These are phyloP conservation scores for Leishmania tarentolae DNA, from an alignment of 208 protist species.

Conservation along the genomic window DNA sequence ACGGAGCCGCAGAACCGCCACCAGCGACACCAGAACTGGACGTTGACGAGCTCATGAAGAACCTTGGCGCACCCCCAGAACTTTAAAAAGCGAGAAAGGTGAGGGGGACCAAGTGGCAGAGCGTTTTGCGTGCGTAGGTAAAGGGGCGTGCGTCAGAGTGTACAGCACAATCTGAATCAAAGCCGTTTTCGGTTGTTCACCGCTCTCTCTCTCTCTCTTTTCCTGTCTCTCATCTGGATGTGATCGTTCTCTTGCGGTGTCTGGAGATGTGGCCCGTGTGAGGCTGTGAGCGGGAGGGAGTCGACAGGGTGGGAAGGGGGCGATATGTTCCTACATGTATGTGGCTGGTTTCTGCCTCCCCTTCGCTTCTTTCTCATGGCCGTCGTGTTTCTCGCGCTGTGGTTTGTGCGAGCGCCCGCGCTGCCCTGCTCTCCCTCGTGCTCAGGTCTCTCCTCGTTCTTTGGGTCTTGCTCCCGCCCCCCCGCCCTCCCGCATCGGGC, in stretches of 20 bases:
- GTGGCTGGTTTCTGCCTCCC: background rate
- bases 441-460: background rate
- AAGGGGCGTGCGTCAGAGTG: background rate
- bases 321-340: background rate
- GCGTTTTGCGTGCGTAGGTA: background rate
- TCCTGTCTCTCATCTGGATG: background rate
- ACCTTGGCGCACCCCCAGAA: constrained; percentile 33
- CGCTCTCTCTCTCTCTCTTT: background rate
- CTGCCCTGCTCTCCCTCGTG: too few relatives aligned
- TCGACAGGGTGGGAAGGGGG: background rate
- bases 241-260: background rate
- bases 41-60: constrained; percentile 42
- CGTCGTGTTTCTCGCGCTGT: background rate
- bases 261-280: background rate
- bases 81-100: constrained; percentile 10
- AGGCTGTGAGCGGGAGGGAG: too few relatives aligned
- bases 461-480: too few relatives aligned
- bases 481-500: background rate
- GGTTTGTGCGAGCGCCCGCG: background rate
- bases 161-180: background rate
- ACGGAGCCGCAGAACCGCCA: constrained; percentile 16
- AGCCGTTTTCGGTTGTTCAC: background rate
- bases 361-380: too few relatives aligned
- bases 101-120: background rate
- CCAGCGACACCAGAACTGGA: constrained; percentile 19